Percentiles rank a stretch among this genome's conserved stretches.
Conservation (phyloP, 2,329 filamentous ascomycete genomes). For the Diaporthe sp. region DNA sequence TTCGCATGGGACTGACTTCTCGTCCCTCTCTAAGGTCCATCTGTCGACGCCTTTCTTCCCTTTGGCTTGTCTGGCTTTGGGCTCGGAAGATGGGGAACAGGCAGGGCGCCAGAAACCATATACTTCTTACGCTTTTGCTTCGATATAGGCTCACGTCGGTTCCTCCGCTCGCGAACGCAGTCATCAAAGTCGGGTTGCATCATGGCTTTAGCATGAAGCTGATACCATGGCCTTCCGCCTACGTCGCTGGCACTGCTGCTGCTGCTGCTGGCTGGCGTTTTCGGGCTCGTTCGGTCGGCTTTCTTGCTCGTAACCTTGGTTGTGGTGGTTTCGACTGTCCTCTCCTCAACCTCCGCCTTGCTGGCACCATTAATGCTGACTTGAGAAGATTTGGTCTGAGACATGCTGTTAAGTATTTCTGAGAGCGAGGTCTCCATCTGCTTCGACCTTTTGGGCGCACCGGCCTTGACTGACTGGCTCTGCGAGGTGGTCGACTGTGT, state of each 20-base stretch:
- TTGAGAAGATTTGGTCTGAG: constrained; percentile 24
- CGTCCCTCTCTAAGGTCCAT: constrained; percentile 16
- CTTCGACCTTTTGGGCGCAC: background rate
- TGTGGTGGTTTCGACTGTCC: background rate
- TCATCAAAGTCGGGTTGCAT: constrained; percentile 35
- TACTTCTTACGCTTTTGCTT: background rate
- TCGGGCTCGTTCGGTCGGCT: background rate
- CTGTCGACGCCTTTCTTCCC: background rate
- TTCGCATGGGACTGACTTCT: background rate
- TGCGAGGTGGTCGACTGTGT: background rate
- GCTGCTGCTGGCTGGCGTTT: constrained; percentile 1
- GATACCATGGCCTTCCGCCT: constrained; percentile 27
- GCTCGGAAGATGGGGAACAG: background rate
- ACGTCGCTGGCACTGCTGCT: background rate
- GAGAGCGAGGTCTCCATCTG: background rate
- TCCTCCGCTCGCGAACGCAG: constrained; percentile 7
- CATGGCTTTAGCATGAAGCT: constrained; percentile 35
- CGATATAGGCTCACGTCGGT: background rate
- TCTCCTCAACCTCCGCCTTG: background rate
- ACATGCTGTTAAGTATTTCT: constrained; percentile 29
- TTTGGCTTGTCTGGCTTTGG: constrained; percentile 1
- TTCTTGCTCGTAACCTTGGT: background rate
- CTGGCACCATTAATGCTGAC: background rate
- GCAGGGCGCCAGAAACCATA: constrained; percentile 31
- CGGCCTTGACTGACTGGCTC: constrained; percentile 3